phyloP scores from a whole-genome alignment of 495 filamentous ascomycete genomes.

The Penicillium paradoxum region DNA sequence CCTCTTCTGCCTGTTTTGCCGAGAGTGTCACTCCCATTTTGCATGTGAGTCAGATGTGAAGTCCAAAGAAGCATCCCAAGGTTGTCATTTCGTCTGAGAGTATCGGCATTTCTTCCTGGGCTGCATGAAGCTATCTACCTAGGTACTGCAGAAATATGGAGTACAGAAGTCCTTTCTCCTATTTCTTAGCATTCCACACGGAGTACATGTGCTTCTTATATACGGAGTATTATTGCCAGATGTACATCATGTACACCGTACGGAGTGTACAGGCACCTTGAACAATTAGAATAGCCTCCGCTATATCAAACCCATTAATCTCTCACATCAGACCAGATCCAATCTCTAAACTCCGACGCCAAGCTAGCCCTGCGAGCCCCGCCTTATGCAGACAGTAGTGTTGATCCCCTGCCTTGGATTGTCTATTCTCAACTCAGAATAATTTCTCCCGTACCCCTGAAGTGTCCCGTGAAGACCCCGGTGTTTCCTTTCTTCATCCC shows the following conservation, averaged over 20 bases:
- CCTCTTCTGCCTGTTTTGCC: too few species aligned
- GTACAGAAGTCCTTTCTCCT: too few species aligned
- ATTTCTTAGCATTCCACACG: too few species aligned
- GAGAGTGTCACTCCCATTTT: neutral
- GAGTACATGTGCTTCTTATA: too few species aligned
- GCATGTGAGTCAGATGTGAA: neutral
- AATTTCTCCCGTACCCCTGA: neutral
- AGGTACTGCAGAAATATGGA: neutral
- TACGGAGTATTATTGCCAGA: too few species aligned
- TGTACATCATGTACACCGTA: too few species aligned
- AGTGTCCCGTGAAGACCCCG: neutral
- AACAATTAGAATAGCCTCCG: too few species aligned
- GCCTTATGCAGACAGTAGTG: neutral
- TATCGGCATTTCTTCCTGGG: neutral
- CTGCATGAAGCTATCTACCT: neutral
- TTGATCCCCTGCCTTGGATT: neutral
- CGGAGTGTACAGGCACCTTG: too few species aligned
- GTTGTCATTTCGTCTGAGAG: neutral
- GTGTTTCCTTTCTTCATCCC: neutral
- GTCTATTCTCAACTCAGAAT: neutral
- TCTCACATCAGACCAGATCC: neutral
- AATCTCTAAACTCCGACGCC: neutral
- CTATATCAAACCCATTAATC: neutral
- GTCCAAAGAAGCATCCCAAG: neutral
- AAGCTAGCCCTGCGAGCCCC: neutral